These are phyloP conservation scores for Vigna reflexopilosa DNA, from an alignment of 306 rosid genomes.

Conservation along the genomic window DNA sequence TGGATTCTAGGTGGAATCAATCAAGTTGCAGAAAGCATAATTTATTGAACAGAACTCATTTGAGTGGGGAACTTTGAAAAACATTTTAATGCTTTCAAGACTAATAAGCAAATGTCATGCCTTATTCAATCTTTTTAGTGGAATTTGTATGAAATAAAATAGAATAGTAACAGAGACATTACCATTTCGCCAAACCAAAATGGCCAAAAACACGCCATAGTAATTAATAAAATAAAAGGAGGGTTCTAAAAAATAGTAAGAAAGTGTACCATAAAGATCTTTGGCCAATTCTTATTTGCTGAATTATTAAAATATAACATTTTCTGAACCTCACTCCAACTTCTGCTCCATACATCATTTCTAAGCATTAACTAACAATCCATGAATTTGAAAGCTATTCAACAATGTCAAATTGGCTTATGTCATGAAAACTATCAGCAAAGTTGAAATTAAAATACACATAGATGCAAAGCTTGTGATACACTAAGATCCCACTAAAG, in stretches of 20 bases:
- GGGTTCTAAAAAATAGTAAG: no score
- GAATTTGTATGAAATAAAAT: constrained; percentile 34
- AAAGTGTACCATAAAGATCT: constrained; percentile 27
- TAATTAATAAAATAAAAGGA: not conserved
- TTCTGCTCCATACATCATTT: no score
- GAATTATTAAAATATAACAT: constrained; percentile 20
- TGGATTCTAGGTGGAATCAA: not conserved
- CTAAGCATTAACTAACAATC: not conserved
- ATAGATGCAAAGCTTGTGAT: no score
- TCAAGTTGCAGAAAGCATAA: not conserved
- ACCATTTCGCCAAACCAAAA: constrained; percentile 33
- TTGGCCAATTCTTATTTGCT: constrained; percentile 37
- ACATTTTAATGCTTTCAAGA: constrained; percentile 26
- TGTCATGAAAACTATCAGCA: constrained; percentile 43
- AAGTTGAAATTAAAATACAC: no score
- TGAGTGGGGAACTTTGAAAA: constrained; percentile 53
- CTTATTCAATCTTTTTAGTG: constrained; percentile 36
- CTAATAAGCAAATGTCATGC: not conserved
- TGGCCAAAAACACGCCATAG: constrained; percentile 32
- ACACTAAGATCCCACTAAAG: no score
- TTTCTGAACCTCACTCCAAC: constrained; percentile 50
- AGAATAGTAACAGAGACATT: constrained; percentile 45
- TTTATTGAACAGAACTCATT: constrained; percentile 35
- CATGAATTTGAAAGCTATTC: constrained; percentile 41
- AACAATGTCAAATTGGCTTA: constrained; percentile 52